These are phyloP conservation scores for Entonaema liquescens DNA, from an alignment of 495 filamentous ascomycete species.

Conservation along the genomic window DNA sequence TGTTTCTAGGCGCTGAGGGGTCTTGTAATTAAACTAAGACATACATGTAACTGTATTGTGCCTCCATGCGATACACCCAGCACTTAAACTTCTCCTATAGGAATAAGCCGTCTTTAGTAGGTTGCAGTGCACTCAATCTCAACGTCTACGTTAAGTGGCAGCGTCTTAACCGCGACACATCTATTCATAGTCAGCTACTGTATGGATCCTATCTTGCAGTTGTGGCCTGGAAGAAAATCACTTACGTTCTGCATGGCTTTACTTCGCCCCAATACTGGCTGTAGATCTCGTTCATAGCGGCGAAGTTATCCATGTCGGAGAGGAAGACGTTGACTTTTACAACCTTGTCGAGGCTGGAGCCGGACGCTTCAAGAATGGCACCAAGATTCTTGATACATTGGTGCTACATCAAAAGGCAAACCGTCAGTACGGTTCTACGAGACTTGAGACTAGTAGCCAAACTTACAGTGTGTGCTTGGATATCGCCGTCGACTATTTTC, in stretches of 20 bases:
- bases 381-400: constrained; percentile 68
- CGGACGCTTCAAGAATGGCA: constrained; percentile 71
- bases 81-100: neutral
- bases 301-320: constrained; percentile 73
- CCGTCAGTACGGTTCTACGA: constrained; percentile 47
- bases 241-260: constrained; percentile 69
- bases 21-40: neutral
- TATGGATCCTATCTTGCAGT: neutral
- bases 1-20: neutral
- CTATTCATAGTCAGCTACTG: constrained; percentile 57
- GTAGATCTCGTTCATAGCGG: constrained; percentile 78
- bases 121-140: constrained; percentile 77
- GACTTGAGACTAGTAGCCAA: neutral
- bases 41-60: neutral
- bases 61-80: neutral
- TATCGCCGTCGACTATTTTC: constrained; percentile 69
- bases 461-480: constrained; percentile 59
- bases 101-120: constrained; percentile 33
- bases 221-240: neutral
- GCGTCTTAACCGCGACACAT: constrained; percentile 77
- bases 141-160: constrained; percentile 79
- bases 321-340: constrained; percentile 77
- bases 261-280: constrained; percentile 71
- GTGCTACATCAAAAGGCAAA: constrained; percentile 42
- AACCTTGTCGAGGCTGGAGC: constrained; percentile 68